Base-by-base conservation (phyloP, 192 early-diverging fungal genomes). In the Chytriomyces sp. region DNA sequence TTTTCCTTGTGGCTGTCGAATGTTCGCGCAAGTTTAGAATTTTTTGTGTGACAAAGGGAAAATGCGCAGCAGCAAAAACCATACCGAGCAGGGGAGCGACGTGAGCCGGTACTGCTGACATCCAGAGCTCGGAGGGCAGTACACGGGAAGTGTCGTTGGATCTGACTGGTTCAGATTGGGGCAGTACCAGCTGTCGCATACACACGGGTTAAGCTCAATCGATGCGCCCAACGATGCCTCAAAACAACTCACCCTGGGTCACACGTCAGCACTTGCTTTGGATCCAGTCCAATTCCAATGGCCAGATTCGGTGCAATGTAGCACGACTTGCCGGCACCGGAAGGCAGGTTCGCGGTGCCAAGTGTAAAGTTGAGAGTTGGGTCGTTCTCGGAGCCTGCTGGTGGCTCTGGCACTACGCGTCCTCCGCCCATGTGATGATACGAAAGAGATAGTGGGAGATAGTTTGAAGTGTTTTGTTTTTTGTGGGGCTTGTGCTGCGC, bases 1-100 rank as follows among this genome's bases (percentile, higher is more conserved):
- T 63, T 50, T 59, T 10, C 82, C 82, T 74, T 83, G 82, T 5
- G 82, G 70, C 82, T 83, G 63, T 10, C 13, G n/a, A n/a, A n/a
- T n/a, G n/a, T n/a, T n/a, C n/a, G n/a, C n/a, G 2, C 35, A 5
- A 47, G 6, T 24, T 45, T 26, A 48, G 67, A 49, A 43, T 24
- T 45, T 47, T 65, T 0, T 28, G 1, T 3, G 3, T 0, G 18
- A n/a, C n/a, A n/a, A n/a, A n/a, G 7, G 43, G 67, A 44, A n/a
- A 48, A 48, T 48, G 24, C 48, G 46, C 24, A 69, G 47, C 13
- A 49, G 2, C 5, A 50, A 69, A 69, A 66, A 61, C n/a, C 77
- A 57, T 50, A 79, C 78, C 63, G 70, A 74, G 45, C 78, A 79
- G 3, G 78, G 78, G 28, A 73, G 71, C 50, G 70, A 73, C 18